Percentiles rank a stretch among this genome's conserved stretches.
Evolutionary conservation across 768 basidiomycete genomes (phyloP).

Genomic region (Holtermannia corniformis): DNA sequence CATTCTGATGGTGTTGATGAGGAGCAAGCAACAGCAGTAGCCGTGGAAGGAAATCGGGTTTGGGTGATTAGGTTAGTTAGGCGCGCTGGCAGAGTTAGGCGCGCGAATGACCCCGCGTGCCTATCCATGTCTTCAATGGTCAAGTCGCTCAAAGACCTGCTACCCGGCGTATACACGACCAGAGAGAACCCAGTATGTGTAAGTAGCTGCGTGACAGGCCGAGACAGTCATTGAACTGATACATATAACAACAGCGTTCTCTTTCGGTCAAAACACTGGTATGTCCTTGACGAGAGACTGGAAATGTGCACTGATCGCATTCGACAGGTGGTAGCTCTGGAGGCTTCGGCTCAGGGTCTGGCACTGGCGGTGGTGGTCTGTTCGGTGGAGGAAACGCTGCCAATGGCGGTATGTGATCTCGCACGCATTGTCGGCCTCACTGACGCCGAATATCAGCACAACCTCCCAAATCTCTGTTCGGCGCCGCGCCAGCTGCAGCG

Average conservation of each 20-base stretch:
- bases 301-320: not conserved
- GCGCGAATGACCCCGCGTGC: no score
- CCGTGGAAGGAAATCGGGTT: not conserved
- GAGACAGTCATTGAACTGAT: not conserved
- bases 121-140: no score
- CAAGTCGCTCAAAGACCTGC: no score
- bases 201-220: not conserved
- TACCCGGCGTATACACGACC: no score
- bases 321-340: not conserved
- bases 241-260: not conserved
- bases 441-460: no score
- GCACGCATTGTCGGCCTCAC: no score
- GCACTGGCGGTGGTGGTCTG: constrained; percentile 1
- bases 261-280: not conserved
- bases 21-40: not conserved
- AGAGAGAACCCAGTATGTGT: not conserved
- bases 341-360: not conserved
- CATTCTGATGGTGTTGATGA: constrained; percentile 12
- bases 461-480: constrained; percentile 3
- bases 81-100: no score
- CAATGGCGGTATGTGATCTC: no score
- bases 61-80: no score
- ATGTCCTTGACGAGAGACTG: not conserved
- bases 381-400: constrained; percentile 9
- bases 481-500: constrained; percentile 2